Evolutionary conservation across 345 rosid species (phyloP).

Genomic region (Syzygium aromaticum): DNA sequence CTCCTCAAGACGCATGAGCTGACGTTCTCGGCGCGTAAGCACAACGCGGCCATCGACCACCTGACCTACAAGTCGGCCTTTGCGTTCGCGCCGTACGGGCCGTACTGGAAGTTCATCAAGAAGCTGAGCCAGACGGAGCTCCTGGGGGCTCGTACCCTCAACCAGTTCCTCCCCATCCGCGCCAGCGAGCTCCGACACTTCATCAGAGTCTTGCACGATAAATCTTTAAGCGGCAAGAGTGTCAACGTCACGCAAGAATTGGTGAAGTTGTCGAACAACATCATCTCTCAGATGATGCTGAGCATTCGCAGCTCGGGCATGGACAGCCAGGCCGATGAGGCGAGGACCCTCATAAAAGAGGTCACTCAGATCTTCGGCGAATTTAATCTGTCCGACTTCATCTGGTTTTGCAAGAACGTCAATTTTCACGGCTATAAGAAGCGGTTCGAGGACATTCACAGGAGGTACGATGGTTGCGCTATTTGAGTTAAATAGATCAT

Average conservation of each 20-base stretch:
- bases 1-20: constrained; percentile 27
- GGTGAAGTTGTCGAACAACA: constrained; percentile 24
- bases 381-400: constrained; percentile 32
- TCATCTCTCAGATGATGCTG: constrained; percentile 38
- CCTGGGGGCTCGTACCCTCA: constrained; percentile 21
- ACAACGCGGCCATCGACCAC: constrained; percentile 21
- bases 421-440: constrained; percentile 26
- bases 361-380: constrained; percentile 37
- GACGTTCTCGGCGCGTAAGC: constrained; percentile 21
- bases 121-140: constrained; percentile 35
- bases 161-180: constrained; percentile 26
- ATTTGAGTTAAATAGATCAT: background rate
- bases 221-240: constrained; percentile 5
- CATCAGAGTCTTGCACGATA: background rate
- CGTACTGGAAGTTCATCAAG: constrained; percentile 40
- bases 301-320: constrained; percentile 24
- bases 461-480: constrained; percentile 7
- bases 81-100: constrained; percentile 31
- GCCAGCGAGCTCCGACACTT: constrained; percentile 10
- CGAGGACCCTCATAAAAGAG: constrained; percentile 15
- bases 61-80: constrained; percentile 36
- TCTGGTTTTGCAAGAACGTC: constrained; percentile 28
- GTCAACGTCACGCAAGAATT: constrained; percentile 34
- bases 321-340: constrained; percentile 18
- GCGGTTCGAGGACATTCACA: constrained; percentile 17